phyloP scores from a whole-genome alignment of 169 alveolate genomes.

The Cryptosporidium baileyi region DNA sequence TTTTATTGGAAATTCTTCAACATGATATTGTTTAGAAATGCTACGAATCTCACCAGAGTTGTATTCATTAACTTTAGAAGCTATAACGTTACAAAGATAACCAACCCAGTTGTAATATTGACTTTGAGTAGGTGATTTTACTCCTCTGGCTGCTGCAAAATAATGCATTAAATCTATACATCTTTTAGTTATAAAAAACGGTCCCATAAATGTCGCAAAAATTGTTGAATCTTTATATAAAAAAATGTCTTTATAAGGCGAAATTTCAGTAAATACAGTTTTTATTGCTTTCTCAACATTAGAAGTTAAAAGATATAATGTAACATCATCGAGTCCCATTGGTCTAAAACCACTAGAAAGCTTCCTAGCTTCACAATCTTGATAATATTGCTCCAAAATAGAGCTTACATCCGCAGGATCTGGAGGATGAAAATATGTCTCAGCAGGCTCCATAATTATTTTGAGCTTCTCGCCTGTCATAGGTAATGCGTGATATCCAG shows the following conservation, averaged over 20 bases:
- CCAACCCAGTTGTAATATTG: slow-evolving; percentile 54
- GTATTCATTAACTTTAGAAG: slow-evolving; percentile 36
- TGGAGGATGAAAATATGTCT: slow-evolving; percentile 58
- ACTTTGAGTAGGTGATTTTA: slow-evolving; percentile 49
- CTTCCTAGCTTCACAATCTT: slow-evolving; percentile 64
- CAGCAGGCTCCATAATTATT: slow-evolving; percentile 59
- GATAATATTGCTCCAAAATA: slow-evolving; percentile 51
- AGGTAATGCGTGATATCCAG: slow-evolving; percentile 56
- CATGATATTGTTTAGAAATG: slow-evolving; percentile 12
- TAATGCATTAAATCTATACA: slow-evolving; percentile 62
- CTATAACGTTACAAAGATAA: slow-evolving; percentile 35
- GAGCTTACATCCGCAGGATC: slow-evolving; percentile 60
- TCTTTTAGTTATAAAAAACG: slow-evolving; percentile 53
- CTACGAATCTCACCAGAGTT: slow-evolving; percentile 37
- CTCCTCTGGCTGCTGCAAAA: slow-evolving; percentile 67
- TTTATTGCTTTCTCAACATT: slow-evolving; percentile 63
- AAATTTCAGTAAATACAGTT: slow-evolving; percentile 35
- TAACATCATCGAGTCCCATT: slow-evolving; percentile 66
- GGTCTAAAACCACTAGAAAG: slow-evolving; percentile 64
- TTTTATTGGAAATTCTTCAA: slow-evolving; percentile 24
- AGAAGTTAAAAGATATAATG: slow-evolving; percentile 28
- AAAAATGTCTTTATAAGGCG: slow-evolving; percentile 53
- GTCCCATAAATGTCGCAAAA: slow-evolving; percentile 69
- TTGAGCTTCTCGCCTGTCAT: slow-evolving; percentile 39
- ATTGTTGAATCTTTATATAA: slow-evolving; percentile 32